Evolutionary conservation across 371 early-diverging fungal genomes (phyloP).

Genomic region (Nematocida sp.): DNA sequence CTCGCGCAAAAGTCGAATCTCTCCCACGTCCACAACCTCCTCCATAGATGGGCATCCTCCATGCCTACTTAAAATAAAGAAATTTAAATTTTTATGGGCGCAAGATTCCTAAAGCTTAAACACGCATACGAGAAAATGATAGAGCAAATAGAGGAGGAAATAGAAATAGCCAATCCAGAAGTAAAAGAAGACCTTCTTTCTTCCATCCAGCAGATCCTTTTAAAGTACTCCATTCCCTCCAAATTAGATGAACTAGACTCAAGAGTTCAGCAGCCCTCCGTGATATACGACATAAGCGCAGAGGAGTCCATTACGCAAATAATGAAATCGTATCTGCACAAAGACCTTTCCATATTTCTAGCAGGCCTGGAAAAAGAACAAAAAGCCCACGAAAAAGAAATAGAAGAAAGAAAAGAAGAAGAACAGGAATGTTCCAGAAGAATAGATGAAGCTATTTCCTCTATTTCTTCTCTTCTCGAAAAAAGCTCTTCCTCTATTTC

Average conservation of each 20-base stretch:
- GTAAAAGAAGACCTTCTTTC: constrained; percentile 43
- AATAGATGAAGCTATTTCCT: background rate
- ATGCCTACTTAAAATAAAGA: too few relatives aligned
- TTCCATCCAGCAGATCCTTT: constrained; percentile 38
- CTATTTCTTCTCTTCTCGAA: too few relatives aligned
- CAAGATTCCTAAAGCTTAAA: constrained; percentile 37
- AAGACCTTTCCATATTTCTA: background rate
- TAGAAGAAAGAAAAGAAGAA: background rate
- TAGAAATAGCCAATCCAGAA: background rate
- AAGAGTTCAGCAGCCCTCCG: background rate
- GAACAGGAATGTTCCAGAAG: background rate
- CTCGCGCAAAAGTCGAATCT: background rate
- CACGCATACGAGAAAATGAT: constrained; percentile 45
- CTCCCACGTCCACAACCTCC: background rate
- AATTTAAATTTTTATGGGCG: constrained; percentile 20
- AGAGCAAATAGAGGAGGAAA: constrained; percentile 23
- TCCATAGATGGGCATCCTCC: too few relatives aligned
- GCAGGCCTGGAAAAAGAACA: constrained; percentile 1
- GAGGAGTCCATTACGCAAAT: constrained; percentile 6
- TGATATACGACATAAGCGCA: constrained; percentile 32
- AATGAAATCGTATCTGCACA: constrained; percentile 20
- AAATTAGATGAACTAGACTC: constrained; percentile 44
- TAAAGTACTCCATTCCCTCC: constrained; percentile 49
- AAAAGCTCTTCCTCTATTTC: too few relatives aligned
- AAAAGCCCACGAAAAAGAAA: background rate